phyloP scores from a whole-genome alignment of 805 yeast species.

The Metschnikowia continentalis region DNA sequence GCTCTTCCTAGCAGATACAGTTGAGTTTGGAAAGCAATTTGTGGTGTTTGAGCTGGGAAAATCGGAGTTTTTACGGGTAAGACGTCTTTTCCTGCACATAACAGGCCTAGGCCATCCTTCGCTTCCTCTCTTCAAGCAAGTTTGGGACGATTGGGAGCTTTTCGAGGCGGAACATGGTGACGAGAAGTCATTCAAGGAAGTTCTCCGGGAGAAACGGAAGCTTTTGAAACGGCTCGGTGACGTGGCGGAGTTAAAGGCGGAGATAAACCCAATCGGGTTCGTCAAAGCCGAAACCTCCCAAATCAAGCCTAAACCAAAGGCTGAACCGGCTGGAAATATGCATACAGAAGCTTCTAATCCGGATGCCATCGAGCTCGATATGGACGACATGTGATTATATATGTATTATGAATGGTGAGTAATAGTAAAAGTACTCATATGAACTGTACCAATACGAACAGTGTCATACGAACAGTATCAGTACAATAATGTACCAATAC shows the following conservation, averaged over 20 bases:
- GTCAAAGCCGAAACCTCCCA: conserved; percentile 31
- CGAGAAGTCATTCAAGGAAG: conserved; percentile 67
- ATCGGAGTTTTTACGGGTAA: conserved; percentile 55
- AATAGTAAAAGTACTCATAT: neutral
- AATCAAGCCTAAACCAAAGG: too few relatives aligned
- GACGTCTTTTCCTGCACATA: conserved; percentile 52
- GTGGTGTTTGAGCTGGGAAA: conserved; percentile 51
- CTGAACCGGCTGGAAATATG: too few relatives aligned
- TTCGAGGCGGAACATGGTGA: conserved; percentile 73
- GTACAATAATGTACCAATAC: too few relatives aligned
- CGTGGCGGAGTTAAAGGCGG: conserved; percentile 8
- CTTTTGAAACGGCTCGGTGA: conserved; percentile 22
- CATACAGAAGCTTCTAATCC: conserved; percentile 34
- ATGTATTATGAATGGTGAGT: too few relatives aligned
- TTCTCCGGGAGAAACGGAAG: conserved; percentile 59
- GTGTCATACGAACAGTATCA: too few relatives aligned
- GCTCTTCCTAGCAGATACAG: conserved; percentile 41
- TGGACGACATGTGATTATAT: conserved; percentile 25
- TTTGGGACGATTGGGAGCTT: conserved; percentile 67
- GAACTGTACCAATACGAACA: neutral
- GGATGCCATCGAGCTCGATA: conserved; percentile 59
- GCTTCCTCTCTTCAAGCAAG: conserved; percentile 9
- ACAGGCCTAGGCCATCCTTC: conserved; percentile 23
- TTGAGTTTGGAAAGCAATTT: conserved; percentile 48
- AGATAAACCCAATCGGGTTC: conserved; percentile 44